These are phyloP conservation scores for Blastobotrys serpentis DNA, from an alignment of 1,139 yeast species.

Conservation along the genomic window DNA sequence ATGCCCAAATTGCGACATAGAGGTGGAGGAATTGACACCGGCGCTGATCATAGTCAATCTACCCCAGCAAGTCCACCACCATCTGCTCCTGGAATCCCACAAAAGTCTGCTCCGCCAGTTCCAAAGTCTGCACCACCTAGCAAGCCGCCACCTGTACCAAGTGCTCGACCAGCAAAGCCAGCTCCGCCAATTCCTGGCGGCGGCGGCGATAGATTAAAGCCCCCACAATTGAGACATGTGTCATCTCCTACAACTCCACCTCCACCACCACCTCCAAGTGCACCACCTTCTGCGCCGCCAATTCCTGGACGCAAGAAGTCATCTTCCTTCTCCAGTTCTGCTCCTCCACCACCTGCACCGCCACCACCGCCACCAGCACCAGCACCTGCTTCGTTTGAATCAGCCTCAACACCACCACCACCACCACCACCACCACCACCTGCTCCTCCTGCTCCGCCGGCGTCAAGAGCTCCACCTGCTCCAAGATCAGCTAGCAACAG, in stretches of 20 bases:
- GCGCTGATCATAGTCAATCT: slow-evolving; percentile 34
- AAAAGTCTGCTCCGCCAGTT: slow-evolving; percentile 16
- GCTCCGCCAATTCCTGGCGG: slow-evolving; percentile 20
- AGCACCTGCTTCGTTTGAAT: too few relatives aligned
- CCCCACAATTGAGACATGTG: slow-evolving; percentile 19
- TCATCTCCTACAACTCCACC: slow-evolving; percentile 23
- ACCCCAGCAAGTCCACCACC: slow-evolving; percentile 26
- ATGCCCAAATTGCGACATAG: slow-evolving; percentile 73
- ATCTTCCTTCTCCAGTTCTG: slow-evolving; percentile 10
- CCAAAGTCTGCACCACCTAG: slow-evolving; percentile 26
- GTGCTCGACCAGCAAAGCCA: slow-evolving; percentile 27
- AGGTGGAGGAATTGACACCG: slow-evolving; percentile 47
- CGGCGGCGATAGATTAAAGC: slow-evolving; percentile 16
- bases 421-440: slow-evolving; percentile 21
- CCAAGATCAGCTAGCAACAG: slow-evolving; percentile 23
- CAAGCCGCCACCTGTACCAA: slow-evolving; percentile 20
- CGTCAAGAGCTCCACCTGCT: slow-evolving; percentile 20
- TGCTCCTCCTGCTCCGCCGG: slow-evolving; percentile 24
- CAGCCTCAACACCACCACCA: slow-evolving; percentile 24
- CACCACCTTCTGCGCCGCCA: slow-evolving; percentile 29
- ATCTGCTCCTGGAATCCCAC: slow-evolving; percentile 18
- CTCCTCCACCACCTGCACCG: too few relatives aligned
- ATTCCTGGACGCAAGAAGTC: slow-evolving; percentile 18
- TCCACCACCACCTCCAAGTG: slow-evolving; percentile 14
- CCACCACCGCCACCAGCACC: too few relatives aligned